Evolutionary conservation across 768 basidiomycete genomes (phyloP), one percentile per base, ranked within the genome.

Genomic region (Stropharia rugosoannulata): DNA sequence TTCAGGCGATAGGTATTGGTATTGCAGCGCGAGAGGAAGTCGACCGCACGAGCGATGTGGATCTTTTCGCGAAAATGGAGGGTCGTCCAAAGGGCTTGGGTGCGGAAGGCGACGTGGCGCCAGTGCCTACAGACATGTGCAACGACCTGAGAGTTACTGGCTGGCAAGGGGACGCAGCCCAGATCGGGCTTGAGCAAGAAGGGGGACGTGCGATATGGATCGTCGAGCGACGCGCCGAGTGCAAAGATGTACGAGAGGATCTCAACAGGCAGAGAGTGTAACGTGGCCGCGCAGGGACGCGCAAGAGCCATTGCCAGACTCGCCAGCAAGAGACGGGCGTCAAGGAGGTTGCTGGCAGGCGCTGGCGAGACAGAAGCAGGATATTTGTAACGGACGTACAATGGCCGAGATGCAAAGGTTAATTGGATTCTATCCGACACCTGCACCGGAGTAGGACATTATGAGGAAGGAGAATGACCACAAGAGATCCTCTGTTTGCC

Each of bases 121-220:
- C 85, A 87, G 49, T 76, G 73, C 5, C 62, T 73, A 61, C 80
- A 86, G 37, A 86, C 80, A 64, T 85, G 84, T 22, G 80, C 80
- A 38, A 76, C 54, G 53, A 85, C 70, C 64, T 84, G 82, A 62
- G 83, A 83, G 50, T 75, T 73, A 15, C 76, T 75, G 0, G 74
- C 72, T 4, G 73, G 73, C n/a, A 69, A 61, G 16, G 72, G 69
- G 49, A 73, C 70, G 60, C 70, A 74, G 45, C 75, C 70, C 55
- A 77, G 70, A 51, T 74, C 75, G 13, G 80, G 78, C 49, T 78
- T 78, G 64, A 82, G 72, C 29, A 81, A 70, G 60, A 81, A 81
- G 2, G 80, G 80, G 1, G 79, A 77, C 41, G 70, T 69, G 19
- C 66, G 59, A 64, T 79, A 78, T 1, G 77, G 78, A 46, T 75